Conservation (phyloP, 2,329 filamentous ascomycete genomes). For the Aureobasidium musti region DNA sequence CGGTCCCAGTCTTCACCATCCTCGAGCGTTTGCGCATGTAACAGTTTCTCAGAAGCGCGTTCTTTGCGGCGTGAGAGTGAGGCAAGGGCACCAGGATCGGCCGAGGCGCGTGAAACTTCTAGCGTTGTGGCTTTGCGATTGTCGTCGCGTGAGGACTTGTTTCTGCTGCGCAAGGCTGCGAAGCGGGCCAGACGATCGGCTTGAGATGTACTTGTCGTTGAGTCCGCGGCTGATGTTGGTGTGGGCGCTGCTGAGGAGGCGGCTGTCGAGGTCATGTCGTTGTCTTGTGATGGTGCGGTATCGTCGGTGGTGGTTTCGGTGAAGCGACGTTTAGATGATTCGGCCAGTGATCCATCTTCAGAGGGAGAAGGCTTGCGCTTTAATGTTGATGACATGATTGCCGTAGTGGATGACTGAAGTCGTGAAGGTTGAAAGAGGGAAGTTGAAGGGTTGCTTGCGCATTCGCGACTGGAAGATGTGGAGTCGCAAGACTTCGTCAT, state of each 20-base stretch:
- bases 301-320: conserved; percentile 31
- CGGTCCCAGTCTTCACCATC: conserved; percentile 91
- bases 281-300: background rate
- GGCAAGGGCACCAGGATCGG: conserved; percentile 74
- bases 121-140: conserved; percentile 83
- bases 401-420: background rate
- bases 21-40: conserved; percentile 87
- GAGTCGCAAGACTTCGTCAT: conserved; percentile 21
- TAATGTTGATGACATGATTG: conserved; percentile 36
- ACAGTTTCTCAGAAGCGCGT: conserved; percentile 85
- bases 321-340: conserved; percentile 43
- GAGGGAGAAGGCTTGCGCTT: conserved; percentile 45
- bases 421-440: background rate
- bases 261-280: conserved; percentile 28
- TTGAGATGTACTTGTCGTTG: conserved; percentile 41
- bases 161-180: conserved; percentile 79
- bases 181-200: conserved; percentile 75
- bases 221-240: conserved; percentile 27
- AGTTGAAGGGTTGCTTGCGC: background rate
- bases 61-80: conserved; percentile 83
- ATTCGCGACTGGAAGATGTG: background rate
- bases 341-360: conserved; percentile 36
- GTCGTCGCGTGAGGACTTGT: conserved; percentile 57
- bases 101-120: conserved; percentile 76
- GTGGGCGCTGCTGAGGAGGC: conserved; percentile 32